Base-by-base conservation (phyloP, 495 filamentous ascomycete species). In the Daldinia vernicosa region DNA sequence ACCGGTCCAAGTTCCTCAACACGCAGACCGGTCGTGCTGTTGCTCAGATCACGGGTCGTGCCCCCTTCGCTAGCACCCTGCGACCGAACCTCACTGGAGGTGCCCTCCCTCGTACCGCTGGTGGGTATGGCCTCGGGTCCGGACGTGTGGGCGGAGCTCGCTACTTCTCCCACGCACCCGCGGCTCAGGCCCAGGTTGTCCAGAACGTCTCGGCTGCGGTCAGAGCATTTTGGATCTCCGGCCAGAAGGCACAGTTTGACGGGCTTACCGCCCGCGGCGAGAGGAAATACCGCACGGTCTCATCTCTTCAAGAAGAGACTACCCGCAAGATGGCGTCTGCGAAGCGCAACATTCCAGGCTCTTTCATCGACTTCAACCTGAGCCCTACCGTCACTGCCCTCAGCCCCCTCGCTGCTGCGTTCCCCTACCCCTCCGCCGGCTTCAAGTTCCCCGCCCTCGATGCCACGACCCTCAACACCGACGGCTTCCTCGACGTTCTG, bases 81-180 rank as follows among this genome's bases (percentile, higher is more conserved):
- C 91, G 95, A 7, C 95, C 95, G 4, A 98, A 96, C 71, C 83
- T 99, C 50, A 97, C 93, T 0, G 95, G 95, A 26, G 95, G 95
- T 39, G 90, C 92, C 6, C 81, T 99, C 35, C 88, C 91, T 37
- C 89, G 95, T 28, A 92, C 93, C 14, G 91, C 94, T 15, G 92
- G 94, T 61, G 95, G 95, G 2, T 98, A 98, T 81, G 84, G 87
- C 28, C 77, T 93, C 17, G 86, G 86, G 19, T 86, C 86, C 54
- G 91, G 90, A 19, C 86, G 91, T 17, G 78, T 88, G 39, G 90
- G 91, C 32, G 89, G 92, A 35, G 90, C 89, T 15, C 86, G 95
- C 53, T 94, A 92, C 80, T 99, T 98, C 83, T 95, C 92, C 1
- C 95, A 98, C 79, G 89, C 89, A 0, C 91, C 95, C 9, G 87